Percentiles rank a stretch among this genome's conserved stretches.
Evolutionary conservation across 2,329 filamentous ascomycete genomes (phyloP).

Genomic region (Chrysoporthe deuterocubensis): DNA sequence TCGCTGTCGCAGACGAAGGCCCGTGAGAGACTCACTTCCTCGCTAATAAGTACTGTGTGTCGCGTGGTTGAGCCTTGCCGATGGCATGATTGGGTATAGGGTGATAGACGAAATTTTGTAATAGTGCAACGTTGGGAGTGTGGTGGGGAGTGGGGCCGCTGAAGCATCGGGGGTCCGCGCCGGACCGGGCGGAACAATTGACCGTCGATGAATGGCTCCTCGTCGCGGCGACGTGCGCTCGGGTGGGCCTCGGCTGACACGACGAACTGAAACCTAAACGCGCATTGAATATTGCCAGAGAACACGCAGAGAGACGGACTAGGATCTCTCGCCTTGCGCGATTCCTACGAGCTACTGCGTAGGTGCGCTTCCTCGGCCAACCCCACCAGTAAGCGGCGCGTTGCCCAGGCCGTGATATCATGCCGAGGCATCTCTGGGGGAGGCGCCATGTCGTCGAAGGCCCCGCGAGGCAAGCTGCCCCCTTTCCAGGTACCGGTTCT

Average conservation of each 20-base stretch:
- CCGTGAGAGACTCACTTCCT: no score
- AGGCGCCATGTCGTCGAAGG: background rate
- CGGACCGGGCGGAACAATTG: background rate
- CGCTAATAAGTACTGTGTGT: no score
- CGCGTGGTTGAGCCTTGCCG: no score
- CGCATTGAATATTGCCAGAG: background rate
- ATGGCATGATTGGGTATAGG: no score
- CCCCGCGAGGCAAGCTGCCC: background rate
- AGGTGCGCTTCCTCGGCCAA: background rate
- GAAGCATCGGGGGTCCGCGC: background rate
- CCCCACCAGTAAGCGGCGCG: background rate
- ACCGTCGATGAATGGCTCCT: background rate
- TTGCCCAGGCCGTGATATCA: constrained; percentile 2
- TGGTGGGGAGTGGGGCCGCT: background rate
- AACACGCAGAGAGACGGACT: no score
- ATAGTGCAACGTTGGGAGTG: background rate
- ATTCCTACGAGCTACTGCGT: background rate
- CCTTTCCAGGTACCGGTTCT: background rate
- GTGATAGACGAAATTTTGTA: background rate
- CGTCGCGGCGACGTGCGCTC: no score
- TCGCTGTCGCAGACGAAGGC: no score
- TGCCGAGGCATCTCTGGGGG: constrained; percentile 22
- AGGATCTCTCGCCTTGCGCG: no score
- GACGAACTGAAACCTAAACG: no score
- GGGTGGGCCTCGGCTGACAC: no score